A percentile compares a stretch with the other conserved stretches of the same genome.
These are phyloP conservation scores for Blastobotrys malaysiensis DNA, from an alignment of 1,139 yeast species.

Conservation along the genomic window DNA sequence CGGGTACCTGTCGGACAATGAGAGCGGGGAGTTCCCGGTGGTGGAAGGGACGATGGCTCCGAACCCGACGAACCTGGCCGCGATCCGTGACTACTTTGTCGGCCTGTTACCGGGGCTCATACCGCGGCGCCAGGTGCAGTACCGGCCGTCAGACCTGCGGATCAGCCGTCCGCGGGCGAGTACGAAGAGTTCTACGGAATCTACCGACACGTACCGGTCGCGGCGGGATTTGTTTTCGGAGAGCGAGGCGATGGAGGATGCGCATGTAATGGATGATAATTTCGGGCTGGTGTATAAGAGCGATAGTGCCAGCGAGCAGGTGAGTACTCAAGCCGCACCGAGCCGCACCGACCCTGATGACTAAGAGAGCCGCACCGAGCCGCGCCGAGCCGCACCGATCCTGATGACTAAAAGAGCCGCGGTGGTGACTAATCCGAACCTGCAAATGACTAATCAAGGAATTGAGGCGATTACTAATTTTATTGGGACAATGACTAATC, in stretches of 20 bases:
- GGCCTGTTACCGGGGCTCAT: slow-evolving; percentile 15
- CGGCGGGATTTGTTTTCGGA: slow-evolving; percentile 24
- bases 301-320: neutral
- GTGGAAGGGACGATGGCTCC: neutral
- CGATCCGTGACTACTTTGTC: neutral
- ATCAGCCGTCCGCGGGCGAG: slow-evolving; percentile 19
- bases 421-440: too few species aligned
- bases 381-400: neutral
- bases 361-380: neutral
- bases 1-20: neutral
- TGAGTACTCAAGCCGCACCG: neutral
- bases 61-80: neutral
- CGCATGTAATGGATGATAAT: slow-evolving; percentile 26
- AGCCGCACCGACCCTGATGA: neutral
- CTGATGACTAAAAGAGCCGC: neutral
- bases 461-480: neutral
- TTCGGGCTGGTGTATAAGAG: slow-evolving; percentile 1
- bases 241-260: slow-evolving; percentile 26
- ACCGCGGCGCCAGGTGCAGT: slow-evolving; percentile 6
- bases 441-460: too few species aligned
- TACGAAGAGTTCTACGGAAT: slow-evolving; percentile 23
- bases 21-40: slow-evolving; percentile 1
- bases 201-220: slow-evolving; percentile 26
- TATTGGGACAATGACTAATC: neutral
- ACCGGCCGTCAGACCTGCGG: slow-evolving; percentile 24